These are phyloP conservation scores for Fusarium sp. DNA, from an alignment of 2,329 filamentous ascomycete genomes.

Conservation along the genomic window DNA sequence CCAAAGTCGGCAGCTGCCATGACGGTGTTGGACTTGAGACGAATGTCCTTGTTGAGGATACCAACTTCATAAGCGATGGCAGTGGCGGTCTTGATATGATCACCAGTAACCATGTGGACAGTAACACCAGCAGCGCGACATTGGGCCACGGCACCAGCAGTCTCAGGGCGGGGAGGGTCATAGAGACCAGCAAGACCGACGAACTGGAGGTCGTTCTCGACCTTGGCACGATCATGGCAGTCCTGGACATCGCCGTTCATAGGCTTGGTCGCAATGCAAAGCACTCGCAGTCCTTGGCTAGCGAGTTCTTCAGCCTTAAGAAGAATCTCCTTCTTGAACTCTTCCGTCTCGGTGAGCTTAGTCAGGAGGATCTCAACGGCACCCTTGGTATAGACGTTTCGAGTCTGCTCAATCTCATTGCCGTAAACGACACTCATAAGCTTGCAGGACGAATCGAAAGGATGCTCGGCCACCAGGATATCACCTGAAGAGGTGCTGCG, in stretches of 20 bases:
- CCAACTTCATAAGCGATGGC: slow-evolving; percentile 74
- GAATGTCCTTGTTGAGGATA: slow-evolving; percentile 59
- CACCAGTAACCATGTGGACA: slow-evolving; percentile 77
- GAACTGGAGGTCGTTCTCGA: slow-evolving; percentile 70
- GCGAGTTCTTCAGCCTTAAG: slow-evolving; percentile 67
- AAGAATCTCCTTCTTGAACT: slow-evolving; percentile 59
- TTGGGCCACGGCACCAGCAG: slow-evolving; percentile 67
- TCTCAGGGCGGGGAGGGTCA: slow-evolving; percentile 76
- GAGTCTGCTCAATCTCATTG: slow-evolving; percentile 48
- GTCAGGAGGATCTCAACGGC: slow-evolving; percentile 68
- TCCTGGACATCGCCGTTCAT: slow-evolving; percentile 53
- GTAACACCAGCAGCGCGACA: slow-evolving; percentile 71
- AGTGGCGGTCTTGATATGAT: slow-evolving; percentile 74
- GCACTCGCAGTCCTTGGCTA: slow-evolving; percentile 72
- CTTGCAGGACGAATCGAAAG: slow-evolving; percentile 79
- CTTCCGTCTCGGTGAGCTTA: slow-evolving; percentile 60
- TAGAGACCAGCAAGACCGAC: slow-evolving; percentile 79
- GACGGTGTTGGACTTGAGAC: slow-evolving; percentile 57
- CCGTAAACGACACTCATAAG: slow-evolving; percentile 78
- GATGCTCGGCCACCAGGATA: slow-evolving; percentile 70
- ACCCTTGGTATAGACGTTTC: slow-evolving; percentile 66
- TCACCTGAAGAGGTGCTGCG: slow-evolving; percentile 60
- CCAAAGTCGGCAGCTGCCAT: slow-evolving; percentile 74
- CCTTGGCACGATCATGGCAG: slow-evolving; percentile 60
- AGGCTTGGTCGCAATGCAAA: slow-evolving; percentile 69